Base-by-base conservation (phyloP, 2,329 filamentous ascomycete genomes). In the Aspergillus sp. region DNA sequence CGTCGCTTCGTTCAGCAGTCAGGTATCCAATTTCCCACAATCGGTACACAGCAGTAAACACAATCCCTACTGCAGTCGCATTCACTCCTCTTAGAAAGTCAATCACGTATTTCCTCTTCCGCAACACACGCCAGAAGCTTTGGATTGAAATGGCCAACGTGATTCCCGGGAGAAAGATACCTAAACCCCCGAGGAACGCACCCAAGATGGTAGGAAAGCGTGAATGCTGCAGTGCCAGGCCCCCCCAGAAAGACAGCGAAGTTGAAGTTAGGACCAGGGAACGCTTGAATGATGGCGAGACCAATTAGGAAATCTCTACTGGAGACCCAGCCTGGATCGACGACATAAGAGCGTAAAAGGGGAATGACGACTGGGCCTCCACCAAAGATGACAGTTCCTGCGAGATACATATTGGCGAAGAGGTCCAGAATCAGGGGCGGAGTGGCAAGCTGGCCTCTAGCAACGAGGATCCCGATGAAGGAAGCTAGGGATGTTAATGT, bases 341-440 rank as follows among this genome's bases (percentile, higher is more conserved):
- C 85, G 31, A 88, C 70, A 52, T 71, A 71, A 31, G 81, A 75
- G 12, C 79, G 71, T 1, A 85, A 68, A 0, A 85, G 70, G 0
- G 82, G 81, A 36, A 85, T 83, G 0, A 85, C 81, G 0, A 84
- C 81, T 0, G 81, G 81, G 0, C 81, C 81, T 2, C 81, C 81
- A 4, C 81, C 81, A 39, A 83, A 80, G 50, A 82, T 83, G 45
- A 83, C 77, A 1, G 85, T 88, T 0, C 85, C 85, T 0, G 85
- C 85, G 0, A 88, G 78, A 54, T 84, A 88, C 66, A 89, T 77
- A 60, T 86, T 88, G 5, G 82, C 73, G 53, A 89, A 88, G 26
- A 89, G 73, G 38, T 76, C 71, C 51, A 81, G 80, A 0, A 75
- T 62, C 0, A 81, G 64, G 0, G 78, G 70, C 0, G 64, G 65